Conservation (phyloP, 345 rosid species). For the Ceriops decandra region DNA sequence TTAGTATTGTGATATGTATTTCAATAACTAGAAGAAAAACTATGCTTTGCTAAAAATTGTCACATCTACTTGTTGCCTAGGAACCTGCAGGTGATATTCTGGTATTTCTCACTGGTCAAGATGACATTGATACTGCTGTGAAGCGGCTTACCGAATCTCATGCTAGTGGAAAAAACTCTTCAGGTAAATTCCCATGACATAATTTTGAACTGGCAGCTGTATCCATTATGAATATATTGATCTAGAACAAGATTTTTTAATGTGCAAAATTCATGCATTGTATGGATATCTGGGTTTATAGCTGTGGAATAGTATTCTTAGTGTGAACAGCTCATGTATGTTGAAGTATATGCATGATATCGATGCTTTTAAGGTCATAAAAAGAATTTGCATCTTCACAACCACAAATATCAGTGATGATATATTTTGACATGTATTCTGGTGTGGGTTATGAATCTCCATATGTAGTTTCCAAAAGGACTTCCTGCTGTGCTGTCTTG, state of each 20-base stretch:
- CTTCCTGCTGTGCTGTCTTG: no score
- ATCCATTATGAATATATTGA: not conserved
- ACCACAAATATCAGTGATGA: not conserved
- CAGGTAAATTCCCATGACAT: conserved; percentile 41
- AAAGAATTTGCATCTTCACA: not conserved
- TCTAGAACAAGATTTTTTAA: conserved; percentile 9
- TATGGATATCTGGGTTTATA: not conserved
- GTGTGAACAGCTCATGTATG: not conserved
- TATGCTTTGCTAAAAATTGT: not conserved
- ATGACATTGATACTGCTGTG: conserved; percentile 77
- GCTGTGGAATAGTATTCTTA: not conserved
- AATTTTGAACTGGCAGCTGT: conserved; percentile 9
- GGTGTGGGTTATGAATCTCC: not conserved
- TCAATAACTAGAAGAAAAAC: not conserved
- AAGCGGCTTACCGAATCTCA: conserved; percentile 65
- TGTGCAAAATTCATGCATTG: not conserved
- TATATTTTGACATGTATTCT: no score
- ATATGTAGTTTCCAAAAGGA: not conserved
- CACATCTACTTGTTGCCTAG: conserved; percentile 27
- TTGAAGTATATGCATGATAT: not conserved
- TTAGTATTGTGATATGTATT: not conserved
- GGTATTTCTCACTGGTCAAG: conserved; percentile 96
- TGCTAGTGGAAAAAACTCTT: conserved; percentile 49
- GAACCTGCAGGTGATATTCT: conserved; percentile 89
- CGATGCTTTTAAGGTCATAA: not conserved